Percentiles rank a stretch among this genome's conserved stretches.
These are phyloP conservation scores for Sophora flavescens DNA, from an alignment of 306 rosid genomes.

Conservation along the genomic window DNA sequence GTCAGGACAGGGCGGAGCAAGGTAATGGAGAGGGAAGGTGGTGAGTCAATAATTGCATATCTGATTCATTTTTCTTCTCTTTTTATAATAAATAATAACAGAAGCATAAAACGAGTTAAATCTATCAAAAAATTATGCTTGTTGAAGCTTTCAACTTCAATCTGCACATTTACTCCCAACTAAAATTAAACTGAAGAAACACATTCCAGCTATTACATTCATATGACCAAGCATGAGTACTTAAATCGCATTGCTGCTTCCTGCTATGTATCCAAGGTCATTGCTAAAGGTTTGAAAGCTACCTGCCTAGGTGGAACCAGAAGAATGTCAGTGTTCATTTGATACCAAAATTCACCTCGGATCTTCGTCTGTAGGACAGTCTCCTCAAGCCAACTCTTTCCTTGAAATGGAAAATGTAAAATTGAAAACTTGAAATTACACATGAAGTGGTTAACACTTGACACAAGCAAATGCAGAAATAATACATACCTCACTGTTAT, in stretches of 20 bases:
- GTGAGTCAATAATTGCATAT: no score
- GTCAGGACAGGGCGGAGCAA: no score
- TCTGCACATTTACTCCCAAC: background rate
- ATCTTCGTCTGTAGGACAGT: conserved; percentile 68
- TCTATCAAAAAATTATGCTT: background rate
- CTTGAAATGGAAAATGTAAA: conserved; percentile 49
- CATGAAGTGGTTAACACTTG: background rate
- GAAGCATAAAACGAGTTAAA: no score
- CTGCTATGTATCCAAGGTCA: no score
- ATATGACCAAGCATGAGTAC: background rate
- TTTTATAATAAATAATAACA: no score
- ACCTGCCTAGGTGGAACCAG: background rate
- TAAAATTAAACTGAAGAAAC: background rate
- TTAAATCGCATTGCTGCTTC: background rate
- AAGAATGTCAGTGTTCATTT: conserved; percentile 1
- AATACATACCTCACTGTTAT: conserved; percentile 71
- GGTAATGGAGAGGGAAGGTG: no score
- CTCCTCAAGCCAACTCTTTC: conserved; percentile 87
- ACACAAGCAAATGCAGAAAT: conserved; percentile 22
- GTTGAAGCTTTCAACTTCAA: no score
- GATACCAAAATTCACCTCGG: conserved; percentile 18
- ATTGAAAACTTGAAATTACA: background rate
- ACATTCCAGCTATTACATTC: background rate
- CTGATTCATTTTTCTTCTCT: no score
- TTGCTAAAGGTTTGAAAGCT: background rate